Conservation (phyloP, 2,329 filamentous ascomycete genomes). For the Lecanosticta acicola region DNA sequence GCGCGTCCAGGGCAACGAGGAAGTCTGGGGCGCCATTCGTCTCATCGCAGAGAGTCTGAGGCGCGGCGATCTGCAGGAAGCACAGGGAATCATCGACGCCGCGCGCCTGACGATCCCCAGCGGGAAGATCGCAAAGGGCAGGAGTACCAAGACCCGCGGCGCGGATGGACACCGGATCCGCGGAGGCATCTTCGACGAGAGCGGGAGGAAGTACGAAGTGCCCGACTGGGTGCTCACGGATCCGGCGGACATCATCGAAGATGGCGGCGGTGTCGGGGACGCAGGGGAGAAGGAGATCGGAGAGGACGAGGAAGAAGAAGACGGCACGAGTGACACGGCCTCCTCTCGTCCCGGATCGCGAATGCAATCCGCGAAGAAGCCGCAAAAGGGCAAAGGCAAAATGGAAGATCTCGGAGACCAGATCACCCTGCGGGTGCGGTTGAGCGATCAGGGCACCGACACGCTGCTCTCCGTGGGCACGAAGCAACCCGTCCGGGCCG, state of each 20-base stretch:
- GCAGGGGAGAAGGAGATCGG: constrained; percentile 25
- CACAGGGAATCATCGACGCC: constrained; percentile 75
- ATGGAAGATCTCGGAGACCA: constrained; percentile 30
- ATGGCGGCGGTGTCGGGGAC: constrained; percentile 8
- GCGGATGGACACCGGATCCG: constrained; percentile 13
- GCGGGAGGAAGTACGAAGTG: constrained; percentile 40
- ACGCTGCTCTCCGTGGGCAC: constrained; percentile 32
- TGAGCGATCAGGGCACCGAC: constrained; percentile 38
- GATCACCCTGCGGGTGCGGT: constrained; percentile 32
- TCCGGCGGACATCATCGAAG: constrained; percentile 37
- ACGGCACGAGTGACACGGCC: neutral
- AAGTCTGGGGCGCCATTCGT: constrained; percentile 74
- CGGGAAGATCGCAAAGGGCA: constrained; percentile 29
- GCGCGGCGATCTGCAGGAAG: constrained; percentile 44
- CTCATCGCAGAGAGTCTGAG: constrained; percentile 64
- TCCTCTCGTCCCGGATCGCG: neutral
- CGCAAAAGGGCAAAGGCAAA: constrained; percentile 32
- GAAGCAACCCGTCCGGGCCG: constrained; percentile 54
- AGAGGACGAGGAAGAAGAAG: constrained; percentile 17
- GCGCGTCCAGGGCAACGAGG: constrained; percentile 66
- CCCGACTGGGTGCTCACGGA: constrained; percentile 43
- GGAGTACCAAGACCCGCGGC: constrained; percentile 17
- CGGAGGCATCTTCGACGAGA: constrained; percentile 41
- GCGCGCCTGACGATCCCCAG: constrained; percentile 52
- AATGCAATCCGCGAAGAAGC: constrained; percentile 1